phyloP scores from a whole-genome alignment of 768 basidiomycete species.

The Termitomyces sp. region DNA sequence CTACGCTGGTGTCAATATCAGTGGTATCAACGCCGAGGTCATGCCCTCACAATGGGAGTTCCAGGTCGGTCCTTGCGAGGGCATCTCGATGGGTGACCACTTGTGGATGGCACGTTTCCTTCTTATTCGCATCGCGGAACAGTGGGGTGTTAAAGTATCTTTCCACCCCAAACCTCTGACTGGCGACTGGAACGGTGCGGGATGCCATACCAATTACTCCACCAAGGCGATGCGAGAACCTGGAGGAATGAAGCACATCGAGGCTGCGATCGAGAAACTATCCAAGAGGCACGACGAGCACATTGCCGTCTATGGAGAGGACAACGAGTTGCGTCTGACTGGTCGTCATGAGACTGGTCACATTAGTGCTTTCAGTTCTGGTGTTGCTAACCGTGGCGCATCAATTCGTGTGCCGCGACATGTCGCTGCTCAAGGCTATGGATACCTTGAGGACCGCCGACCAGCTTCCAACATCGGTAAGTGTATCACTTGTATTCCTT shows the following conservation, averaged over 20 bases:
- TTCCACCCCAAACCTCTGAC: constrained; percentile 98
- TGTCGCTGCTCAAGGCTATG: constrained; percentile 88
- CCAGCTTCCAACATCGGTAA: constrained; percentile 97
- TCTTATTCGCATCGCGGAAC: constrained; percentile 92
- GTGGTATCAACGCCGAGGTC: constrained; percentile 99
- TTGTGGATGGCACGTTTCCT: constrained; percentile 99
- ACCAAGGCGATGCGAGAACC: constrained; percentile 92
- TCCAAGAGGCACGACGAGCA: constrained; percentile 89
- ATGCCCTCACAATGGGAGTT: constrained; percentile 99
- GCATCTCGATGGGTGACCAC: constrained; percentile 98
- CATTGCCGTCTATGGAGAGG: constrained; percentile 96
- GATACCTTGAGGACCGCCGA: constrained; percentile 95
- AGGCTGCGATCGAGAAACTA: constrained; percentile 92
- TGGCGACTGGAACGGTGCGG: constrained; percentile 99
- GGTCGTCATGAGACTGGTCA: constrained; percentile 98
- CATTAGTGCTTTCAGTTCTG: constrained; percentile 86
- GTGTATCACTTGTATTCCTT: constrained; percentile 21
- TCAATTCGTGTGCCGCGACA: constrained; percentile 95
- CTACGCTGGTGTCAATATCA: constrained; percentile 94
- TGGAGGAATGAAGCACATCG: constrained; percentile 90
- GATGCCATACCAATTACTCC: constrained; percentile 97
- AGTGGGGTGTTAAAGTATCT: constrained; percentile 96
- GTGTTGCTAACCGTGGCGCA: constrained; percentile 97
- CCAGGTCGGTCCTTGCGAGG: constrained; percentile 98
- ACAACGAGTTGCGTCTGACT: constrained; percentile 94